Percentiles rank a stretch among this genome's conserved stretches.
These are phyloP conservation scores for Rauvolfia tetraphylla DNA, from an alignment of 257 asterid genomes.

Conservation along the genomic window DNA sequence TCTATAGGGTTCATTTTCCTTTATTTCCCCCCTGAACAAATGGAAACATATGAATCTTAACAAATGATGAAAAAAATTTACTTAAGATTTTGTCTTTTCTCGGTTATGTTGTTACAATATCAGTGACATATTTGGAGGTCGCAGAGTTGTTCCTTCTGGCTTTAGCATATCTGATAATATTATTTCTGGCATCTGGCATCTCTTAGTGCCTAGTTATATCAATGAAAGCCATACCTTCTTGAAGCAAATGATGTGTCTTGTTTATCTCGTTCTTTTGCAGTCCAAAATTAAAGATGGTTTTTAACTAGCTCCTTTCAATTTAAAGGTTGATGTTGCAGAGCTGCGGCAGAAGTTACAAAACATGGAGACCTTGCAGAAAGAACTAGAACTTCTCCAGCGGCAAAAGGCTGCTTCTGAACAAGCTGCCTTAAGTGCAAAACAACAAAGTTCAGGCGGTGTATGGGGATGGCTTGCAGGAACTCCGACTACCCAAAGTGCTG, in stretches of 20 bases:
- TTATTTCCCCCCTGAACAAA: too few species aligned
- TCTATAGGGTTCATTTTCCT: background rate
- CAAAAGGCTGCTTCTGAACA: slow-evolving; percentile 97
- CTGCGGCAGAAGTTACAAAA: slow-evolving; percentile 83
- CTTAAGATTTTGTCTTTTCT: background rate
- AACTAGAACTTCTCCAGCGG: slow-evolving; percentile 87
- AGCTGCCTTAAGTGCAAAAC: slow-evolving; percentile 67
- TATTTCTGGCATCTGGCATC: too few species aligned
- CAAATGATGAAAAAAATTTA: background rate
- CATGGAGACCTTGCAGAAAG: slow-evolving; percentile 78
- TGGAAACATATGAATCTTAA: background rate
- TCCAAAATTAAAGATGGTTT: background rate
- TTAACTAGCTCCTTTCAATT: slow-evolving; percentile 18
- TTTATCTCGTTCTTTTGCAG: background rate
- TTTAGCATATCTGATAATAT: too few species aligned
- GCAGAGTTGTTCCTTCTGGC: background rate
- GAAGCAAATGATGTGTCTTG: background rate
- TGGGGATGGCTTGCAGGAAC: slow-evolving; percentile 99
- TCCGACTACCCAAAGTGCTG: slow-evolving; percentile 42
- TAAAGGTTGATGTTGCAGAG: slow-evolving; percentile 96
- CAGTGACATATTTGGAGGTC: background rate
- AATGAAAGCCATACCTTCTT: background rate
- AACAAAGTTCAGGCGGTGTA: slow-evolving; percentile 77
- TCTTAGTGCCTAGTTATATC: background rate
- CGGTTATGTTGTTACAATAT: background rate